These are phyloP conservation scores for Turritis glabra DNA, from an alignment of 345 rosid species.

Conservation along the genomic window DNA sequence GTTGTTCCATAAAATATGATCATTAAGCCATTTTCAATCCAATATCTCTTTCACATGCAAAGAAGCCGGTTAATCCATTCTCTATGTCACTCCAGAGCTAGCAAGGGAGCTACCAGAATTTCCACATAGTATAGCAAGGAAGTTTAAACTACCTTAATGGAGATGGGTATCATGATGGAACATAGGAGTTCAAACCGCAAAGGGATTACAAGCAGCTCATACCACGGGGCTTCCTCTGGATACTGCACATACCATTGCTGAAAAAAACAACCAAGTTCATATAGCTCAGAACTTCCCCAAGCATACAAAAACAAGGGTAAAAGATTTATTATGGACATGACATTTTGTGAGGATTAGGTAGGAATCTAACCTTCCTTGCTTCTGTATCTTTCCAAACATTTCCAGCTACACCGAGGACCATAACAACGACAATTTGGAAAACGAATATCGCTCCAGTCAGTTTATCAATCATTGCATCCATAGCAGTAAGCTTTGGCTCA, in stretches of 20 bases:
- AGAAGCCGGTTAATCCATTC: neutral
- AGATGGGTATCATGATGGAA: constrained; percentile 99
- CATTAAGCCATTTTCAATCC: neutral
- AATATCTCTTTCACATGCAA: constrained; percentile 12
- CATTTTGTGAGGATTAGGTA: neutral
- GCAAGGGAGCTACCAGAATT: neutral
- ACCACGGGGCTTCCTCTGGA: constrained; percentile 95
- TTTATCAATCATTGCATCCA: constrained; percentile 99
- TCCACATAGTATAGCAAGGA: neutral
- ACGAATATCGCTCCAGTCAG: constrained; percentile 97
- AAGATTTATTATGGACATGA: neutral
- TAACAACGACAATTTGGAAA: constrained; percentile 93
- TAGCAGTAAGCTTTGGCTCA: constrained; percentile 97
- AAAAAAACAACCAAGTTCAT: constrained; percentile 34
- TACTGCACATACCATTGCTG: constrained; percentile 97
- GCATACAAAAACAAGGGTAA: constrained; percentile 1
- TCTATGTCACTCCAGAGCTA: neutral
- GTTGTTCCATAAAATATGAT: neutral
- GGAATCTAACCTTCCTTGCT: constrained; percentile 76
- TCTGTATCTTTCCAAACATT: constrained; percentile 99
- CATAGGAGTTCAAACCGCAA: constrained; percentile 97
- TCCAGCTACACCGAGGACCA: constrained; percentile 94
- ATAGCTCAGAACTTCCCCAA: constrained; percentile 26
- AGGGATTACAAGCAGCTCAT: constrained; percentile 89
- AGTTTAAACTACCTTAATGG: constrained; percentile 66